Conservation (phyloP, 1,139 yeast species). For the Pichia sp. region DNA sequence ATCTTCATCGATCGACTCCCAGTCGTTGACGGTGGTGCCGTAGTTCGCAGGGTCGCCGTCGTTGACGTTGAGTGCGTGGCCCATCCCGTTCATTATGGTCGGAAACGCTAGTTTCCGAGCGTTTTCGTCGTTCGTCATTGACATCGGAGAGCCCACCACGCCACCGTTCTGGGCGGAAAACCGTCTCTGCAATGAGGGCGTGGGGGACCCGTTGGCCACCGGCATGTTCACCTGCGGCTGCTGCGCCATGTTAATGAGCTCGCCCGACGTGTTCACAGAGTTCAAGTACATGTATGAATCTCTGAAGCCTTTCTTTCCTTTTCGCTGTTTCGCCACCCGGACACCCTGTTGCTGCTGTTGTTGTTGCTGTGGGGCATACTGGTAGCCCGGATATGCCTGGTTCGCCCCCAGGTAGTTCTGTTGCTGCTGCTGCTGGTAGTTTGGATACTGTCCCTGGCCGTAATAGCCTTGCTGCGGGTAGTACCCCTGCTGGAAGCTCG, state of each 20-base stretch:
- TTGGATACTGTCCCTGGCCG: slow-evolving; percentile 1
- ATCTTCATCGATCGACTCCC: slow-evolving; percentile 18
- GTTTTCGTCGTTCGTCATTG: slow-evolving; percentile 12
- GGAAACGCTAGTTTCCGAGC: slow-evolving; percentile 16
- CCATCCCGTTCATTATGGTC: slow-evolving; percentile 15
- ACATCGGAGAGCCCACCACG: slow-evolving; percentile 20
- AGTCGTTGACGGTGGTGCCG: slow-evolving; percentile 10
- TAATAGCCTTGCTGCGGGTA: not conserved
- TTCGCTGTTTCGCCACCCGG: slow-evolving; percentile 6
- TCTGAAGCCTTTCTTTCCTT: slow-evolving; percentile 9
- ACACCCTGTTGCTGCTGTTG: slow-evolving; percentile 1
- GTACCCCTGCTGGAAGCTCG: slow-evolving; percentile 7
- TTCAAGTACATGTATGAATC: slow-evolving; percentile 20
- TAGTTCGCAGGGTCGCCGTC: slow-evolving; percentile 2
- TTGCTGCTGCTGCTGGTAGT: slow-evolving; percentile 8
- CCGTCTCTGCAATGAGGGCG: slow-evolving; percentile 8
- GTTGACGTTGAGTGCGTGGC: slow-evolving; percentile 5
- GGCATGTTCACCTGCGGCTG: not conserved
- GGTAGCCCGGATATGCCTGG: not conserved
- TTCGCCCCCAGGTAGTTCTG: not conserved
- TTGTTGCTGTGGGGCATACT: not conserved
- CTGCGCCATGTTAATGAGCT: not conserved
- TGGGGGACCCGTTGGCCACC: slow-evolving; percentile 7
- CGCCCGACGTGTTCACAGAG: not conserved
- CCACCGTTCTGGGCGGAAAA: slow-evolving; percentile 16